These are phyloP conservation scores for Stylonectria norvegica DNA, from an alignment of 2,329 filamentous ascomycete species.

Conservation along the genomic window DNA sequence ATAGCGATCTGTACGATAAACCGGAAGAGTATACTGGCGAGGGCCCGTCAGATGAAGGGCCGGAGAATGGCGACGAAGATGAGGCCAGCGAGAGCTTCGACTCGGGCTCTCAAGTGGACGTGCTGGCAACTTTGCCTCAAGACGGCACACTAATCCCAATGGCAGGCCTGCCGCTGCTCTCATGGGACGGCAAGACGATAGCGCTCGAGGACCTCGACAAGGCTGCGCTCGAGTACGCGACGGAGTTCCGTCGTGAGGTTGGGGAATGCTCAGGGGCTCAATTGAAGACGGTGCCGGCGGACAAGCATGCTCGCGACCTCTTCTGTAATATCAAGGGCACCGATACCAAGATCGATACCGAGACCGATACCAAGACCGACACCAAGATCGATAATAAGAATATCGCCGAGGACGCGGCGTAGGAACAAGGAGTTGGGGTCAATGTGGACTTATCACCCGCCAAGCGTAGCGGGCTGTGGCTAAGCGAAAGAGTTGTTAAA, in stretches of 20 bases:
- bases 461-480: not conserved
- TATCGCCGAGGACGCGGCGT: not conserved
- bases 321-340: constrained; percentile 52
- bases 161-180: constrained; percentile 54
- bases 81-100: constrained; percentile 34
- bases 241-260: constrained; percentile 58
- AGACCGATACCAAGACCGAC: not conserved
- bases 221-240: constrained; percentile 50
- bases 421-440: not conserved
- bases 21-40: constrained; percentile 64
- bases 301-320: constrained; percentile 53
- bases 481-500: not conserved
- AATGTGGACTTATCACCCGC: not conserved
- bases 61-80: constrained; percentile 28
- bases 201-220: constrained; percentile 39
- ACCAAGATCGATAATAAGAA: not conserved
- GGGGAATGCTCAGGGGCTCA: constrained; percentile 56
- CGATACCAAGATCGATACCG: constrained; percentile 2
- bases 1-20: constrained; percentile 67
- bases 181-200: constrained; percentile 58
- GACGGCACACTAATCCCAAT: constrained; percentile 43
- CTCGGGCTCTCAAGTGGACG: constrained; percentile 39
- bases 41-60: constrained; percentile 19
- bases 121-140: constrained; percentile 48
- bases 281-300: constrained; percentile 17